Conservation (phyloP, 139 green algal genomes). For the Closterium sp. region DNA sequence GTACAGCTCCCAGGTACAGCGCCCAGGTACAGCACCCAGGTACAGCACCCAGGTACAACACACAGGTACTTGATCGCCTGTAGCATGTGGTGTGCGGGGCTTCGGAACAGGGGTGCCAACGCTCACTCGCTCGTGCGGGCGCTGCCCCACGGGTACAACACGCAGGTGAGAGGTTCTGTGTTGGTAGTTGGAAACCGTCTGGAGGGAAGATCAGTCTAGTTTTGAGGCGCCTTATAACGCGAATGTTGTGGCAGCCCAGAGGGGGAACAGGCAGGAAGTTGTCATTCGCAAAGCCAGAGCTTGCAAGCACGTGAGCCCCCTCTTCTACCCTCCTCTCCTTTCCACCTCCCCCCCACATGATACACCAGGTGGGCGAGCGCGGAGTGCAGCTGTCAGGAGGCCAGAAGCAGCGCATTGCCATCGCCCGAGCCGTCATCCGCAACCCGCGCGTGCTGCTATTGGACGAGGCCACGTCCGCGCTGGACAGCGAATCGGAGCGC, state of each 20-base stretch:
- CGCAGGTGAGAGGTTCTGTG: too few species aligned
- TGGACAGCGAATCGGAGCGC: constrained; percentile 59
- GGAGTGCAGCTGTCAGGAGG: constrained; percentile 56
- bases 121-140: background rate
- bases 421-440: constrained; percentile 67
- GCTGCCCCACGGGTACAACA: too few species aligned
- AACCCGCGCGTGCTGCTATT: constrained; percentile 82
- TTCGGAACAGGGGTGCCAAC: background rate
- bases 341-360: background rate
- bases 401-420: constrained; percentile 81
- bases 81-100: too few species aligned
- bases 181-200: too few species aligned
- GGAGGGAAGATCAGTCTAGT: too few species aligned
- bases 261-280: background rate
- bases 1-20: too few species aligned
- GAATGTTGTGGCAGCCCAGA: too few species aligned
- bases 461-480: constrained; percentile 60
- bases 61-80: too few species aligned
- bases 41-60: too few species aligned
- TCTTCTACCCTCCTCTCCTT: too few species aligned
- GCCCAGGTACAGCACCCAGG: too few species aligned
- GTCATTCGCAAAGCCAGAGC: background rate
- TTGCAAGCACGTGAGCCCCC: background rate
- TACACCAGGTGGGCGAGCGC: constrained; percentile 21
- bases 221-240: too few species aligned